phyloP scores from a whole-genome alignment of 1,284 basidiomycete genomes.

The Boletus semigastroideus region DNA sequence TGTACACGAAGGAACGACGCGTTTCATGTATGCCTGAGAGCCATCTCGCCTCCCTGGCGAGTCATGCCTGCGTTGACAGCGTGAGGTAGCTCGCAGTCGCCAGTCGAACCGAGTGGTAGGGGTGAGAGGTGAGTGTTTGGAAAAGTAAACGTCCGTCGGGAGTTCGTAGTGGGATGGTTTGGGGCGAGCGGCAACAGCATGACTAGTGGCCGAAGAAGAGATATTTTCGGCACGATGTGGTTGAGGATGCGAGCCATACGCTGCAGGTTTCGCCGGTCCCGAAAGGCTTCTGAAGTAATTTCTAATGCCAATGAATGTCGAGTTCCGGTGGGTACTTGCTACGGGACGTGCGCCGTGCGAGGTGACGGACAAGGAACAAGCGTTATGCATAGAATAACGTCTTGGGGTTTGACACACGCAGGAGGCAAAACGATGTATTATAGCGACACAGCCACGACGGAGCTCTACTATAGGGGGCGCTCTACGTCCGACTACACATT shows the following conservation, averaged over 20 bases:
- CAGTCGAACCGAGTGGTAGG: constrained; percentile 40
- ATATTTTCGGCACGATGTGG: constrained; percentile 9
- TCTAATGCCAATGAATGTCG: constrained; percentile 33
- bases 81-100: constrained; percentile 38
- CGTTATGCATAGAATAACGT: constrained; percentile 16
- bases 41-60: constrained; percentile 5
- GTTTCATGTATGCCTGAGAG: constrained; percentile 29
- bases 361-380: constrained; percentile 6
- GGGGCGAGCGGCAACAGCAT: constrained; percentile 5
- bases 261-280: neutral
- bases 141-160: constrained; percentile 29
- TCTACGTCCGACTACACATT: constrained; percentile 39
- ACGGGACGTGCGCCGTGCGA: constrained; percentile 2
- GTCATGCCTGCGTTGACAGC: constrained; percentile 10
- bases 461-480: too few species aligned
- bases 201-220: constrained; percentile 12
- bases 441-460: neutral
- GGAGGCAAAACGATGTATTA: neutral
- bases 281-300: constrained; percentile 27
- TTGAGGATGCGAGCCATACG: neutral
- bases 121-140: constrained; percentile 29
- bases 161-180: constrained; percentile 22
- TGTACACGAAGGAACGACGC: constrained; percentile 36
- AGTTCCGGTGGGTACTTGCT: constrained; percentile 6
- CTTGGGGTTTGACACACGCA: neutral